These are phyloP conservation scores for Tolypocladium amazonense DNA, from an alignment of 2,329 filamentous ascomycete species.

Conservation along the genomic window DNA sequence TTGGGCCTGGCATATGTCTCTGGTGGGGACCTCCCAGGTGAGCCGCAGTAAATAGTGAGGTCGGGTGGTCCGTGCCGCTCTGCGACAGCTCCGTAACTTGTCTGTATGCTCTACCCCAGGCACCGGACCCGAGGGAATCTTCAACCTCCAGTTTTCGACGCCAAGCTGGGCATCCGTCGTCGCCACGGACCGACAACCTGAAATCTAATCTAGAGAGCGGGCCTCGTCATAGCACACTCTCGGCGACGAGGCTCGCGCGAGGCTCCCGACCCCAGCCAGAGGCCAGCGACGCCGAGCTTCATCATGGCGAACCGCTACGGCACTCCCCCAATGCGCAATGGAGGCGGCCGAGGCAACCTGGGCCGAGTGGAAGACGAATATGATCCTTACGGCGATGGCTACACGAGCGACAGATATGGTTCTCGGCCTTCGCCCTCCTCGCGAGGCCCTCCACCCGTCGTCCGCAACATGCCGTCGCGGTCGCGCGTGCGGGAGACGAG, in stretches of 20 bases:
- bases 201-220: neutral
- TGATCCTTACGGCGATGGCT: constrained; percentile 31
- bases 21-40: too few species aligned
- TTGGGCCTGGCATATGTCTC: too few species aligned
- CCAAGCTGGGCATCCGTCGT: neutral
- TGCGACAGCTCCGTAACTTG: neutral
- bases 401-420: constrained; percentile 31
- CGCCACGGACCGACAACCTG: neutral
- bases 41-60: too few species aligned
- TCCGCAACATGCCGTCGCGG: constrained; percentile 24
- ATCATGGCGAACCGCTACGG: constrained; percentile 43
- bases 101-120: too few species aligned
- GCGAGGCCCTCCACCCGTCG: constrained; percentile 17
- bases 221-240: neutral
- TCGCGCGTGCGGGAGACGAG: constrained; percentile 30
- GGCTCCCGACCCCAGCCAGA: neutral
- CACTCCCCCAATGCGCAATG: constrained; percentile 23
- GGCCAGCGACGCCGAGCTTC: constrained; percentile 3
- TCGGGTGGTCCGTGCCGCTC: neutral
- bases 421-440: constrained; percentile 21
- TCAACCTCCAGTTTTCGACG: neutral
- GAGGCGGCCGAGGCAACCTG: constrained; percentile 30
- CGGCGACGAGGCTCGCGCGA: constrained; percentile 9
- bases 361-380: constrained; percentile 34
- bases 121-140: neutral